Base-by-base conservation (phyloP, 768 basidiomycete genomes). In the Pluteus cervinus region DNA sequence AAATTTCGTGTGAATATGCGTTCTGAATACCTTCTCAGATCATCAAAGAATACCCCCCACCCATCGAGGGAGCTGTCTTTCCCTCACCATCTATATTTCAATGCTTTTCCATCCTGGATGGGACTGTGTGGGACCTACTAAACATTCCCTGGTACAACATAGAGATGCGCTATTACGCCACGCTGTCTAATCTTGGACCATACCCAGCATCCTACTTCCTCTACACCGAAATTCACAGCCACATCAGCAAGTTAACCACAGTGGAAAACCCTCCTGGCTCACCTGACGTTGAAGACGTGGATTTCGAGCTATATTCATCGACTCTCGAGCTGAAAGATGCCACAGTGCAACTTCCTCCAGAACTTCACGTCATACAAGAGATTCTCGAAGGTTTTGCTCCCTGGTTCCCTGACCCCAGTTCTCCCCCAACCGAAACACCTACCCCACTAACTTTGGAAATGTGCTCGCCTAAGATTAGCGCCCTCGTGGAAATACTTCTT, bases 191-290 rank as follows among this genome's bases (percentile, higher is more conserved):
- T 53, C 56, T 90, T 3, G 87, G 87, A 1, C 79, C 81, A 7
- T 85, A 80, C 51, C 75, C 74, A 31, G 87, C 86, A 8, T 86
- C 87, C 31, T 57, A 81, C 39, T 90, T 76, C 56, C 63, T 85
- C 23, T 77, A 75, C 51, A 56, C 62, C 33, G 84, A 86, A 47
- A 57, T 83, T 36, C 68, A n/a, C n/a, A n/a, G n/a, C n/a, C n/a
- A n/a, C n/a, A n/a, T n/a, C n/a, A n/a, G n/a, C n/a, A n/a, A n/a
- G n/a, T n/a, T n/a, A n/a, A 47, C 9, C 37, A 33, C 22, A 26
- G 29, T 17, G 39, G 25, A 33, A 7, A 32, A 32, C 9, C 12
- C 24, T 8, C 24, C 15, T 16, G 29, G 33, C 10, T 24, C 33
- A 23, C 30, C 29, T 6, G 39, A 47, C 16, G 45, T 43, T 22